These are phyloP conservation scores for Hamamelis virginiana DNA, from an alignment of 164 flowering plant genomes.

Conservation along the genomic window DNA sequence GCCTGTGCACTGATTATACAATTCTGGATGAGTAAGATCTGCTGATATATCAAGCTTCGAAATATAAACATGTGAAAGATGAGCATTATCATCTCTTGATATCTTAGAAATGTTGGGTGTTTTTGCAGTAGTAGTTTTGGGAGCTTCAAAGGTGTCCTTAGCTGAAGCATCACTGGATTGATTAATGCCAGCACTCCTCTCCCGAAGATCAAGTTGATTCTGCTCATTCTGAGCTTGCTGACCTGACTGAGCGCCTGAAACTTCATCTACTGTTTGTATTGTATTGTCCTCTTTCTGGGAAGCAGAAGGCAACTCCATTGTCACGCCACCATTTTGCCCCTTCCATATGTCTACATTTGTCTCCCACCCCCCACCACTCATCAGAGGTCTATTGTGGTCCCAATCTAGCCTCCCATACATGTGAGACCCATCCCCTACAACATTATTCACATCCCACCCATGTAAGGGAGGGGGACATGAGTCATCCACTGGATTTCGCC, in stretches of 20 bases:
- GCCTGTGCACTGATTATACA: slow-evolving; percentile 14
- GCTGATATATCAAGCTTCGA: slow-evolving; percentile 63
- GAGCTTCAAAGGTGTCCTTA: slow-evolving; percentile 20
- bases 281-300: slow-evolving; percentile 36
- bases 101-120: slow-evolving; percentile 20
- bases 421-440: slow-evolving; percentile 50
- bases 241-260: slow-evolving; percentile 29
- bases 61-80: slow-evolving; percentile 39
- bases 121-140: slow-evolving; percentile 23
- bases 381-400: slow-evolving; percentile 46
- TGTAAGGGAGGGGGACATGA: slow-evolving; percentile 44
- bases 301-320: slow-evolving; percentile 31
- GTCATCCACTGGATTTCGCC: slow-evolving; percentile 59
- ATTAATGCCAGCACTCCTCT: slow-evolving; percentile 34
- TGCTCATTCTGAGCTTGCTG: slow-evolving; percentile 30
- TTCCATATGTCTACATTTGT: slow-evolving; percentile 49
- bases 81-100: slow-evolving; percentile 22
- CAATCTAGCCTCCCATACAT: slow-evolving; percentile 56
- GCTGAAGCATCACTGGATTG: slow-evolving; percentile 16
- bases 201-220: slow-evolving; percentile 25
- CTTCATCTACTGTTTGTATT: slow-evolving; percentile 28
- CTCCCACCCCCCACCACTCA: slow-evolving; percentile 47
- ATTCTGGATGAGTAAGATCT: slow-evolving; percentile 32
- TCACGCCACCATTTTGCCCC: slow-evolving; percentile 39
- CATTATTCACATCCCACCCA: slow-evolving; percentile 63